These are phyloP conservation scores for Hypoxylon sp. DNA, from an alignment of 2,329 filamentous ascomycete genomes.

Conservation along the genomic window DNA sequence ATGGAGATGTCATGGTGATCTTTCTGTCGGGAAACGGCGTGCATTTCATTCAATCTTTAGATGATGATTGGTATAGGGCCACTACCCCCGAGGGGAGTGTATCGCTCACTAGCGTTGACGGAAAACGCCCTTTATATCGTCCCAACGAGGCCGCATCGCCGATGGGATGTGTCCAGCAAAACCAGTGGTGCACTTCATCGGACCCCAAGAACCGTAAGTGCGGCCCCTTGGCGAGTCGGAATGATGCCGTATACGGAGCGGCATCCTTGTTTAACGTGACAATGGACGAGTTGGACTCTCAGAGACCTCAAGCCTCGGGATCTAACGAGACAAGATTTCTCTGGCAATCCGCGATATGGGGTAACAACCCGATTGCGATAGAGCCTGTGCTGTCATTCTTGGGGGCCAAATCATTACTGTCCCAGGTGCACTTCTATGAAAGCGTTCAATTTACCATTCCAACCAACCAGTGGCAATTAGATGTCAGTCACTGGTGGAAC, in stretches of 20 bases:
- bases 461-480: conserved; percentile 24
- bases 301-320: too few species aligned
- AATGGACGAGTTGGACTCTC: background rate
- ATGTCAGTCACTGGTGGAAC: conserved; percentile 20
- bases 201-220: conserved; percentile 19
- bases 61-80: conserved; percentile 36
- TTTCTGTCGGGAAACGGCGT: conserved; percentile 35
- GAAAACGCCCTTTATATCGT: background rate
- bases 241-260: conserved; percentile 20
- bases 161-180: conserved; percentile 27
- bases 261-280: conserved; percentile 29
- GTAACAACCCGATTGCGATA: background rate
- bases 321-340: too few species aligned
- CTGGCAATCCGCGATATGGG: too few species aligned
- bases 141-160: conserved; percentile 23
- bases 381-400: background rate
- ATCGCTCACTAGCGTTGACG: background rate
- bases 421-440: background rate
- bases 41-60: conserved; percentile 2
- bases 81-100: background rate
- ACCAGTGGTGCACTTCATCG: conserved; percentile 30
- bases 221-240: conserved; percentile 15
- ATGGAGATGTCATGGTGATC: conserved; percentile 12
- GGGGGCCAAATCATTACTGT: conserved; percentile 1
- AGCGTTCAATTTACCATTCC: conserved; percentile 27